Evolutionary conservation across 441 rosid genomes (phyloP), one percentile per base, ranked within the genome.

Genomic region (Heliophila coronopifolia): DNA sequence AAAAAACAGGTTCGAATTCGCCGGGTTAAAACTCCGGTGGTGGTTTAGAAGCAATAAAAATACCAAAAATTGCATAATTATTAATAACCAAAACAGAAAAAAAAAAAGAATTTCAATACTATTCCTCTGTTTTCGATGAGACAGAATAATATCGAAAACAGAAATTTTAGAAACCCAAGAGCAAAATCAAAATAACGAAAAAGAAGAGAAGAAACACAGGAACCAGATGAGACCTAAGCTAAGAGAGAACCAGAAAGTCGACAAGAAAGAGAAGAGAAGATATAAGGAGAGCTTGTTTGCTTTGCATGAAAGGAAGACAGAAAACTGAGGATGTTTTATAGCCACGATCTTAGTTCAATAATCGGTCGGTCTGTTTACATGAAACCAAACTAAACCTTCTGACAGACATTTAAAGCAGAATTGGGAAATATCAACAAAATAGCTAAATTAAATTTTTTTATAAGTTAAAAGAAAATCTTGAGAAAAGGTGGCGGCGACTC

Each of bases 281-380:
- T 47, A 22, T n/a, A n/a, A 41, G 32, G 19, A 38, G 27, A 27
- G 53, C 36, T 52, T 53, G 38, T 9, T 43, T 28, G 35, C 44
- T 62, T 54, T 46, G 67, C 61, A 47, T 62, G 67, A 47, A 46
- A 51, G 32, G 20, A 36, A 26, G 22, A 41, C 22, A 20, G 18
- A 10, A 50, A 6, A 14, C 22, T 37, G 22, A 25, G 3, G 23
- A 52, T 52, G 25, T 19, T 28, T 22, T 37, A 62, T 38, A 62
- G 55, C 11, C 42, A 36, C 34, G 40, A 52, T 40, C 33, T 5
- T 2, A 7, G 33, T 59, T 42, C 38, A 19, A 7, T 43, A 16
- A 50, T 25, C 27, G 35, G 12, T 51, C 14, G 53, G 35, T 20
- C 12, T 1, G 30, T 26, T 17, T 18, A 22, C 6, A 41, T 6